phyloP scores from a whole-genome alignment of 2,329 filamentous ascomycete species.

The Malbranchea zuffiana region DNA sequence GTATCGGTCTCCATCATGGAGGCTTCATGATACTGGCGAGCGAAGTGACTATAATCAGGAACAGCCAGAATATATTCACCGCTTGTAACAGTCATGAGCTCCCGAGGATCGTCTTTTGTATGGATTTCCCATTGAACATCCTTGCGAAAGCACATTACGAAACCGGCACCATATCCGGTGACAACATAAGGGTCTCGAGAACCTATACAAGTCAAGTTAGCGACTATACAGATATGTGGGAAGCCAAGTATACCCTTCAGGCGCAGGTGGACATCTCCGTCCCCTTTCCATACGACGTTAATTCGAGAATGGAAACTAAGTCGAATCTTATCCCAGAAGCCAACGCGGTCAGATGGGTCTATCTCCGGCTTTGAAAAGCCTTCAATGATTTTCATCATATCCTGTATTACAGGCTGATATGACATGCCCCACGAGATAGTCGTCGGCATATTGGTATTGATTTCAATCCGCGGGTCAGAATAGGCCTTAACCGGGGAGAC shows the following conservation, averaged over 20 bases:
- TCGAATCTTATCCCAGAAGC: slow-evolving; percentile 98
- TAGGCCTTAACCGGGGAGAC: slow-evolving; percentile 94
- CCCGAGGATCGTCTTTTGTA: slow-evolving; percentile 72
- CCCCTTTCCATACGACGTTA: slow-evolving; percentile 81
- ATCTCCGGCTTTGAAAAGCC: slow-evolving; percentile 93
- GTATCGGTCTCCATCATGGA: slow-evolving; percentile 45
- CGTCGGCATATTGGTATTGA: slow-evolving; percentile 86
- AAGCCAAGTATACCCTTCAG: slow-evolving; percentile 57
- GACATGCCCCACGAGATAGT: slow-evolving; percentile 95
- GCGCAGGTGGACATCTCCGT: slow-evolving; percentile 87
- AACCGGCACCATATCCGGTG: slow-evolving; percentile 83
- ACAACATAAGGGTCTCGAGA: slow-evolving; percentile 87
- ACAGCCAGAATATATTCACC: slow-evolving; percentile 90
- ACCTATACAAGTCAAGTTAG: slow-evolving; percentile 29
- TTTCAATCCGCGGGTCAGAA: slow-evolving; percentile 80
- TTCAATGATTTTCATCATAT: slow-evolving; percentile 99
- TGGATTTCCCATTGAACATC: slow-evolving; percentile 83
- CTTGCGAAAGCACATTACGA: slow-evolving; percentile 97
- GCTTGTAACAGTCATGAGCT: slow-evolving; percentile 92
- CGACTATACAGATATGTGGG: neutral
- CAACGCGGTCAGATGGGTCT: slow-evolving; percentile 84
- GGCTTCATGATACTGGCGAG: slow-evolving; percentile 49
- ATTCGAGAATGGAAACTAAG: slow-evolving; percentile 88
- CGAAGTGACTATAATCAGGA: slow-evolving; percentile 84
- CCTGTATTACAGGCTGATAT: slow-evolving; percentile 94